Evolutionary conservation across 1,284 basidiomycete genomes (phyloP).

Genomic region (Papiliotrema nemorosa): DNA sequence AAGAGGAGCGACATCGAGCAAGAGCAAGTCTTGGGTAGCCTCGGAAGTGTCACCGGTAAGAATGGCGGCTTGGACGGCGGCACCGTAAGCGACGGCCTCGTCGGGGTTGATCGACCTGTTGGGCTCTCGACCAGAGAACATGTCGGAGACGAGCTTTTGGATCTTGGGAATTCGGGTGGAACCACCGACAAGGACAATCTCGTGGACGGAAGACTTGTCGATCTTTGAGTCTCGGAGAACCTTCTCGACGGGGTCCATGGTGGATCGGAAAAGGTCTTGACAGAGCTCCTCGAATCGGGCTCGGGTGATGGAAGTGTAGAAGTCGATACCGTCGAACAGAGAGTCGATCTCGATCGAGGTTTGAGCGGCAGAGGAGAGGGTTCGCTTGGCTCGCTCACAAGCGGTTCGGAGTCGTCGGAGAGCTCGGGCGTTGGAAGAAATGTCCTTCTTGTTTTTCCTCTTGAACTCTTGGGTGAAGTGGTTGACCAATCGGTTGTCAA

Average conservation of each 20-base stretch:
- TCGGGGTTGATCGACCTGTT: slow-evolving; percentile 99
- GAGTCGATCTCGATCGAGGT: slow-evolving; percentile 98
- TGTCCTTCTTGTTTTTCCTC: slow-evolving; percentile 90
- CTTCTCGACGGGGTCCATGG: slow-evolving; percentile 97
- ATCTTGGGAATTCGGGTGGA: slow-evolving; percentile 98
- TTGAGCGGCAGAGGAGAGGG: slow-evolving; percentile 93
- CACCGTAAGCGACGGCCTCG: slow-evolving; percentile 99
- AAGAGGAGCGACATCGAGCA: slow-evolving; percentile 94
- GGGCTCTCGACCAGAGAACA: slow-evolving; percentile 97
- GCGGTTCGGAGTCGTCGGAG: slow-evolving; percentile 96
- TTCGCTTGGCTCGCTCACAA: slow-evolving; percentile 98
- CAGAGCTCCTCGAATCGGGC: slow-evolving; percentile 98
- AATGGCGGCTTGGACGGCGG: slow-evolving; percentile 97
- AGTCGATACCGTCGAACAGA: slow-evolving; percentile 95
- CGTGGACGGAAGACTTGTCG: slow-evolving; percentile 87
- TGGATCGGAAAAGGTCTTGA: slow-evolving; percentile 94
- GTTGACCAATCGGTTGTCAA: slow-evolving; percentile 96
- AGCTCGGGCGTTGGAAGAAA: slow-evolving; percentile 89
- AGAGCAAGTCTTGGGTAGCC: slow-evolving; percentile 93
- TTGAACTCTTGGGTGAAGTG: slow-evolving; percentile 99
- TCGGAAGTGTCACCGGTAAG: slow-evolving; percentile 97
- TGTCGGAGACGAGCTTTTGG: slow-evolving; percentile 96
- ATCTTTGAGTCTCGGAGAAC: slow-evolving; percentile 98
- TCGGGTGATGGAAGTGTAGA: slow-evolving; percentile 97
- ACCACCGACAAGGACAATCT: slow-evolving; percentile 96